phyloP scores from a whole-genome alignment of 495 filamentous ascomycete species.

The Rhypophila decipiens region DNA sequence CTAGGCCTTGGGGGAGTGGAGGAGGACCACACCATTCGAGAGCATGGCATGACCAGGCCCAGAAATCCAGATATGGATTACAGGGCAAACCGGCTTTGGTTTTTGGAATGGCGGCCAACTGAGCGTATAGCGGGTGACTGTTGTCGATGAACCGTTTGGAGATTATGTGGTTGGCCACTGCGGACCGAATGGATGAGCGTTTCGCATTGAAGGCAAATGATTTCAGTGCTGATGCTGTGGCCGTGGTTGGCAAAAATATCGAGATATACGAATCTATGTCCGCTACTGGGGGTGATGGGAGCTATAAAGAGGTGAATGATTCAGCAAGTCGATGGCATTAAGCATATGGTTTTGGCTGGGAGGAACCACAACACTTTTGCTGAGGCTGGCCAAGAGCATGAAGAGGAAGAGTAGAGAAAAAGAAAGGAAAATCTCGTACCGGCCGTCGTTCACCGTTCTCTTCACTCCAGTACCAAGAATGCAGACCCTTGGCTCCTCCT shows the following conservation, averaged over 20 bases:
- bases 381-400: background rate
- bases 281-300: conserved; percentile 35
- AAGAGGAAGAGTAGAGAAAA: background rate
- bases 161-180: conserved; percentile 43
- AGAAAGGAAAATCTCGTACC: conserved; percentile 8
- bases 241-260: conserved; percentile 47
- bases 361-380: background rate
- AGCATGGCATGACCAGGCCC: conserved; percentile 39
- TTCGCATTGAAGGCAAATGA: conserved; percentile 52
- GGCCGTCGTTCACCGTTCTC: background rate
- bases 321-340: too few species aligned
- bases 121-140: conserved; percentile 8
- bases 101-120: conserved; percentile 6
- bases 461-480: conserved; percentile 37
- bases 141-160: conserved; percentile 34
- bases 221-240: conserved; percentile 46
- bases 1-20: too few species aligned
- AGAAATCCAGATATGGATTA: conserved; percentile 56
- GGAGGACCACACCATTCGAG: conserved; percentile 50
- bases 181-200: conserved; percentile 44
- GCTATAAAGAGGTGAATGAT: conserved; percentile 16
- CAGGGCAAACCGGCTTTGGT: conserved; percentile 6
- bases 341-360: too few species aligned
- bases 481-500: conserved; percentile 36
- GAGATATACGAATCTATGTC: conserved; percentile 54